Evolutionary conservation across 2,329 filamentous ascomycete genomes (phyloP).

Genomic region (Gaeumannomyces sp.): DNA sequence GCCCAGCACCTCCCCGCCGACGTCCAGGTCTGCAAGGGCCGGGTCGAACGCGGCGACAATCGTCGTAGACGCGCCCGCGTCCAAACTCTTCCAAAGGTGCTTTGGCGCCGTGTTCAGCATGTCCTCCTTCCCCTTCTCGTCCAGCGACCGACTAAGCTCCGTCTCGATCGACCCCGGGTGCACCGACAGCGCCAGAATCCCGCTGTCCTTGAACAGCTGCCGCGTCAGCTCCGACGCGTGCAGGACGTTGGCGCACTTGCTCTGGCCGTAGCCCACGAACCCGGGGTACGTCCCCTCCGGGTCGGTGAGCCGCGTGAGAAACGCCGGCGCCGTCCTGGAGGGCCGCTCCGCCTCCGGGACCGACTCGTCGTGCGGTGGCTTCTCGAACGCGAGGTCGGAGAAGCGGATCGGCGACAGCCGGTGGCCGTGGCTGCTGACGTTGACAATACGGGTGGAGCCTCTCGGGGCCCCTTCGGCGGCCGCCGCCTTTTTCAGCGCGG

Average conservation of each 20-base stretch:
- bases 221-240: conserved; percentile 29
- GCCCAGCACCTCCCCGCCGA: conserved; percentile 24
- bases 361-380: conserved; percentile 28
- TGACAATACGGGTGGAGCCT: conserved; percentile 31
- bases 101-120: conserved; percentile 23
- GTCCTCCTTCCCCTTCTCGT: conserved; percentile 16
- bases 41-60: conserved; percentile 37
- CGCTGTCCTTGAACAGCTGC: conserved; percentile 18
- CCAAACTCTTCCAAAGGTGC: conserved; percentile 28
- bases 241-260: conserved; percentile 41
- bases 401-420: conserved; percentile 32
- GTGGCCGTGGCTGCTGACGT: conserved; percentile 34
- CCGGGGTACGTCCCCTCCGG: conserved; percentile 16
- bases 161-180: conserved; percentile 30
- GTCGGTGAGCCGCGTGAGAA: conserved; percentile 13
- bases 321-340: neutral
- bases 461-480: conserved; percentile 7
- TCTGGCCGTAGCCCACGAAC: conserved; percentile 39
- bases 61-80: conserved; percentile 33
- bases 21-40: conserved; percentile 20
- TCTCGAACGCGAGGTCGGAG: conserved; percentile 34
- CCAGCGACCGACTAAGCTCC: conserved; percentile 22
- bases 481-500: conserved; percentile 30
- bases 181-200: conserved; percentile 25
- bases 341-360: conserved; percentile 19